Evolutionary conservation across 768 basidiomycete genomes (phyloP).

Genomic region (Leccinellum albellum): DNA sequence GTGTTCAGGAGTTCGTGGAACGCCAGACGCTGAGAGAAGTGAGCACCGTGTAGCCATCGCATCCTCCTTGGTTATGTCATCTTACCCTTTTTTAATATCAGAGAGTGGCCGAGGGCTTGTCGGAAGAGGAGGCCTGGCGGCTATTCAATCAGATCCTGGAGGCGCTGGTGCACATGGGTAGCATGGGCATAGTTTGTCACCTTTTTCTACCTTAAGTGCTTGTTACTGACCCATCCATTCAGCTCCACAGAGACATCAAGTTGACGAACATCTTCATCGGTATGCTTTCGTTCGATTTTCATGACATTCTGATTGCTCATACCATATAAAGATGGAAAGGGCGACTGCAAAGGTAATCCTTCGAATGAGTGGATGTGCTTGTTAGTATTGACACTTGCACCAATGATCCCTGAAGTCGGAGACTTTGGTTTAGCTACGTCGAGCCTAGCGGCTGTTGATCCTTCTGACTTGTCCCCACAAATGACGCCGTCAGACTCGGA

Average conservation of each 20-base stretch:
- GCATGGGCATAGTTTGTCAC: constrained; percentile 72
- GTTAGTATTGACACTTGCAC: neutral
- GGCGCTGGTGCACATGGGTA: constrained; percentile 86
- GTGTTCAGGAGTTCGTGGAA: constrained; percentile 77
- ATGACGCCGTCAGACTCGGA: constrained; percentile 51
- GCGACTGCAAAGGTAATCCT: constrained; percentile 69
- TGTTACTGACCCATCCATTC: constrained; percentile 25
- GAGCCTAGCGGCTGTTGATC: constrained; percentile 73
- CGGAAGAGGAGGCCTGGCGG: constrained; percentile 85
- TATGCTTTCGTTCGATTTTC: constrained; percentile 30
- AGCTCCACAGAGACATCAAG: constrained; percentile 88
- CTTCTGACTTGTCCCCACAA: constrained; percentile 57
- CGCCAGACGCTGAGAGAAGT: constrained; percentile 88
- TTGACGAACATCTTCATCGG: constrained; percentile 93
- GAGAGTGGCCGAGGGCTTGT: constrained; percentile 76
- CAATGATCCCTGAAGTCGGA: constrained; percentile 50
- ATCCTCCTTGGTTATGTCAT: neutral
- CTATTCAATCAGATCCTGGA: constrained; percentile 88
- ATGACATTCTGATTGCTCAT: neutral
- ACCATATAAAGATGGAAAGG: constrained; percentile 58
- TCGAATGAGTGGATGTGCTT: neutral
- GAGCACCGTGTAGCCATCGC: neutral
- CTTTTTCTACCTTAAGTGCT: neutral
- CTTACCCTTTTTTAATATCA: constrained; percentile 22
- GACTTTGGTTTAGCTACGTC: constrained; percentile 92